These are phyloP conservation scores for Maudiozyma serrabonitensis DNA, from an alignment of 805 yeast genomes.

Conservation along the genomic window DNA sequence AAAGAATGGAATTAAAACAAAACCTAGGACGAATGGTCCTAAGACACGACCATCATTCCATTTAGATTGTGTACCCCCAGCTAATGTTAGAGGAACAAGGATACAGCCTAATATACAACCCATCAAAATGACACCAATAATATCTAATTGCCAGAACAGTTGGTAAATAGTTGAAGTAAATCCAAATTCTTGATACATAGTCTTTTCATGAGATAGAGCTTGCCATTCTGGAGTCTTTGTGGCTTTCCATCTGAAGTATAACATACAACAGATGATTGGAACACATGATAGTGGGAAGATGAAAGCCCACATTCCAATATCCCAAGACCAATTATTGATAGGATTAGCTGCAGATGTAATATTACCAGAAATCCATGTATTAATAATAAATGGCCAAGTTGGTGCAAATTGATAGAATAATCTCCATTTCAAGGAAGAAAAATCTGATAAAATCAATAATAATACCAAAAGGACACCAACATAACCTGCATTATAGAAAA, in stretches of 20 bases:
- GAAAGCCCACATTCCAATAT: conserved; percentile 73
- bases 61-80: conserved; percentile 47
- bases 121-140: conserved; percentile 50
- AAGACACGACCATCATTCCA: conserved; percentile 58
- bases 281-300: conserved; percentile 56
- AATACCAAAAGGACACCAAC: conserved; percentile 52
- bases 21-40: conserved; percentile 63
- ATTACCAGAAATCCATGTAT: conserved; percentile 69
- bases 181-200: conserved; percentile 33
- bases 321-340: conserved; percentile 51
- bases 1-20: conserved; percentile 49
- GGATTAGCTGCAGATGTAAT: conserved; percentile 34
- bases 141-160: conserved; percentile 56
- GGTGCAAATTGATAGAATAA: conserved; percentile 55
- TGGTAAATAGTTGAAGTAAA: conserved; percentile 25
- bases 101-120: conserved; percentile 52
- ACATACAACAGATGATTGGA: conserved; percentile 46
- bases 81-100: conserved; percentile 64
- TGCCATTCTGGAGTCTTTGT: conserved; percentile 43
- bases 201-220: conserved; percentile 32
- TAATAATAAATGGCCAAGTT: conserved; percentile 62
- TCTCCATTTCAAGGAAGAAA: conserved; percentile 64
- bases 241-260: conserved; percentile 50
- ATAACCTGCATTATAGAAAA: conserved; percentile 42
- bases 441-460: conserved; percentile 53